Conservation (phyloP, 1,284 basidiomycete species). For the Baeospora myosura region DNA sequence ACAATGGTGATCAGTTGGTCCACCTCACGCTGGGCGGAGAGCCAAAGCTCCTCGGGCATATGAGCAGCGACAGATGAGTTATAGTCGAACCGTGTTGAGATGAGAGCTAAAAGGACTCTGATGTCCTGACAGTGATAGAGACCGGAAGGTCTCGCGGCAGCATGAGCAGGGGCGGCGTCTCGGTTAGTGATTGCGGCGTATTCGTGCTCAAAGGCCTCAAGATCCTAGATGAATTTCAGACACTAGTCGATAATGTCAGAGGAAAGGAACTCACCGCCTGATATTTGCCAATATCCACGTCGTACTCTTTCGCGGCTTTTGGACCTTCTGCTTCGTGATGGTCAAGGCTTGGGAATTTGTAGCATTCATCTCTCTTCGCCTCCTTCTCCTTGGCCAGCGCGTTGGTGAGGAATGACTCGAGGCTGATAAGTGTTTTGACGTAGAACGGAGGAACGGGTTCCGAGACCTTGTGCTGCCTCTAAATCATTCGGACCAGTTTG, state of each 20-base stretch:
- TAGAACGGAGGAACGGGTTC: constrained; percentile 88
- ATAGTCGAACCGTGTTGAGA: constrained; percentile 96
- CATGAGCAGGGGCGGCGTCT: constrained; percentile 36
- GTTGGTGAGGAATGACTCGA: constrained; percentile 73
- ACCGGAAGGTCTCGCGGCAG: constrained; percentile 12
- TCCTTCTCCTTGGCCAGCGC: constrained; percentile 85
- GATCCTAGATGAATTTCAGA: constrained; percentile 50
- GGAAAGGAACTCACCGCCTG: constrained; percentile 53
- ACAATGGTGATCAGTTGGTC: constrained; percentile 83
- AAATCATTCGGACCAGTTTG: constrained; percentile 85
- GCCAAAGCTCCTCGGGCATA: constrained; percentile 93
- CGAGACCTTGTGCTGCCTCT: constrained; percentile 80
- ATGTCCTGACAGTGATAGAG: constrained; percentile 65
- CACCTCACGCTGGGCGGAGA: constrained; percentile 80
- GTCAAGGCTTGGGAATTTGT: constrained; percentile 92
- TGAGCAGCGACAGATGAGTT: constrained; percentile 81
- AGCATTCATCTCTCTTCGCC: constrained; percentile 94
- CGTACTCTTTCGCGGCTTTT: constrained; percentile 86
- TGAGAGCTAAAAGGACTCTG: constrained; percentile 87
- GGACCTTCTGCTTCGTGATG: constrained; percentile 95
- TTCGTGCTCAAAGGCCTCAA: constrained; percentile 81
- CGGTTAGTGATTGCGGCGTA: constrained; percentile 50
- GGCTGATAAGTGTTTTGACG: constrained; percentile 68
- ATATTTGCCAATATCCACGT: constrained; percentile 74
- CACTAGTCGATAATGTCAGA: not conserved